Evolutionary conservation across 805 yeast genomes (phyloP), one percentile per base, ranked within the genome.

Genomic region (Candida nitratophila): DNA sequence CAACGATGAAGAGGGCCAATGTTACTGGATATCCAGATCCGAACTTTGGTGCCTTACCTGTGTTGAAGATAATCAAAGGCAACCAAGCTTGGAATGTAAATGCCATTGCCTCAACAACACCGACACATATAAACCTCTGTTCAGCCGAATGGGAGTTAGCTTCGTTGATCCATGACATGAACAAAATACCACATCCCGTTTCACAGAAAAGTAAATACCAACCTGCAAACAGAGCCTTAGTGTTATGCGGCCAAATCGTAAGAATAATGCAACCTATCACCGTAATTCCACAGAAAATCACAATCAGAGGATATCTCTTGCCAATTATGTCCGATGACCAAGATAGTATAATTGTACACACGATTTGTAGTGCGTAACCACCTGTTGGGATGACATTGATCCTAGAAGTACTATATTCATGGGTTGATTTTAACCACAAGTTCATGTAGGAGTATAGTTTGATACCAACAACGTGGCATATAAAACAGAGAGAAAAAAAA

Each of bases 71-170:
- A 19, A 61, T 50, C 6, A 61, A 47, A 37, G 68, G 69, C 27
- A 64, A 41, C 64, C 66, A 63, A 14, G 69, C 65, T 44, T 55
- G 58, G 37, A 64, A 53, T 7, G 64, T 57, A 46, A 55, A 62
- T 3, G 65, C 50, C 40, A 62, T 43, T 2, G 63, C 57, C 30
- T 63, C 61, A 21, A 60, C 64, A 12, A 60, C 54, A n/a, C 61
- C 64, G 34, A 60, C 56, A 33, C 57, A 50, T 46, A 59, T 48
- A 42, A 47, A 47, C 44, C 59, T 51, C 29, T 55, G 58, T 34
- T 56, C 53, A 14, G 59, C 52, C 22, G 57, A 52, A 33, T 53
- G 55, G 24, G 55, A 45, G 33, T 61, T 49, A 10, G 51, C 47
- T 43, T 59, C 65, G 44, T 59, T 56, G 21, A 60, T 58, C 60